Evolutionary conservation across 2,329 filamentous ascomycete species (phyloP).

Genomic region (Aspergillus thermomutatus): DNA sequence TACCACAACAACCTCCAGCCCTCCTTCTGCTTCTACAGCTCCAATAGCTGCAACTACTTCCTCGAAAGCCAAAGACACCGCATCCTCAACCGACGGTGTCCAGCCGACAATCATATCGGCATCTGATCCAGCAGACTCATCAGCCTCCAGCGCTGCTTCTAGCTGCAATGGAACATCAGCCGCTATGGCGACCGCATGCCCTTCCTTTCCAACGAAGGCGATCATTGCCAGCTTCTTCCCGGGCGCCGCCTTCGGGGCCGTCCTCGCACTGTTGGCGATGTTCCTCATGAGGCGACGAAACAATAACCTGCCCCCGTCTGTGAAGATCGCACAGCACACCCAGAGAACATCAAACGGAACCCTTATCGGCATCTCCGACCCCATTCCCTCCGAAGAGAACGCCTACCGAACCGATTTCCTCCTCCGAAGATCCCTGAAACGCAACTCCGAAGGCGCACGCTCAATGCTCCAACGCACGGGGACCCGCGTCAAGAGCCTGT

Average conservation of each 20-base stretch:
- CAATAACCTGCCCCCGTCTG: conserved; percentile 12
- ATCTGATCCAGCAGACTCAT: conserved; percentile 10
- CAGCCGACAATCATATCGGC: not conserved
- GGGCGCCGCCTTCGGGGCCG: conserved; percentile 42
- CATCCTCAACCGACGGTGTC: not conserved
- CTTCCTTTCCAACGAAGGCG: conserved; percentile 40
- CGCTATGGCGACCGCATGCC: conserved; percentile 22
- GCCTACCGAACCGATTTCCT: conserved; percentile 46
- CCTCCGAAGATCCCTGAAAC: conserved; percentile 24
- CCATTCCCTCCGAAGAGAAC: conserved; percentile 41
- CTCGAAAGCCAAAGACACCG: not conserved
- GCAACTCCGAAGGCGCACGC: conserved; percentile 22
- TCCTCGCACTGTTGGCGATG: conserved; percentile 53
- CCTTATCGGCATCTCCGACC: conserved; percentile 39
- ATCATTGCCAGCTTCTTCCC: conserved; percentile 47
- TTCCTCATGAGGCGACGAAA: conserved; percentile 34
- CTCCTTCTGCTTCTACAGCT: conserved; percentile 17
- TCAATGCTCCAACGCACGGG: conserved; percentile 35
- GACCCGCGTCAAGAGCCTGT: conserved; percentile 37
- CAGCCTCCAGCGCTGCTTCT: conserved; percentile 1
- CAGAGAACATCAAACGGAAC: conserved; percentile 31
- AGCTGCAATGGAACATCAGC: conserved; percentile 3
- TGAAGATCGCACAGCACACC: conserved; percentile 26
- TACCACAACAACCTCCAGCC: conserved; percentile 19
- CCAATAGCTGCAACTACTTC: conserved; percentile 10